Evolutionary conservation across 768 basidiomycete genomes (phyloP), one percentile per base, ranked within the genome.

Genomic region (Russula lepida): DNA sequence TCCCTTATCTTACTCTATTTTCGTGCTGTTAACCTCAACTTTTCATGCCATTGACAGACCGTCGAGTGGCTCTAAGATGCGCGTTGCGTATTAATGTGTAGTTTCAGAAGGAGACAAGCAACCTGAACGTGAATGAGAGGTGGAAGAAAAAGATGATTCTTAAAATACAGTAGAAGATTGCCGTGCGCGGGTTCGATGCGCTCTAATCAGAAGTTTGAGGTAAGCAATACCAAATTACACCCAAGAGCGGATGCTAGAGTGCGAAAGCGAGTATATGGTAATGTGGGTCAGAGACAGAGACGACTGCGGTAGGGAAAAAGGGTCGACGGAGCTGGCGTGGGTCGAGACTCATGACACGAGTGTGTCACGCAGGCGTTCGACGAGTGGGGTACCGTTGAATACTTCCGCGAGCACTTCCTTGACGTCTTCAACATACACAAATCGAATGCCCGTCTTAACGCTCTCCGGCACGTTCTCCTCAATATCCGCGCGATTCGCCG

Each of bases 391-490:
- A 15, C 81, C 86, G 30, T 76, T 79, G 75, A 98, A 98, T 44
- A 91, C 91, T 73, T 94, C 92, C 59, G 84, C 78, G 68, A 98
- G 73, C 4, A 98, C 94, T 74, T 98, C 90, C 67, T 80, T 81
- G 58, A 97, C 92, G 68, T 90, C 88, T 69, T 97, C 92, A 49
- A 97, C 95, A 71, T 95, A 98, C 63, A 98, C 91, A 65, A 99
- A 93, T 51, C 84, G 82, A 62, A 98, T 94, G 23, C 95, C 95
- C 6, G 84, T 86, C 81, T 98, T 98, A 66, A 98, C 95, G 68
- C 92, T 94, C 67, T 86, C 87, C 0, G 93, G 94, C 0, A 98
- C 95, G 70, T 98, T 98, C 78, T 94, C 93, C 75, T 98, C 93
- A 33, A 99, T 95, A 69, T 98, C 95, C 0, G 91, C 86, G 27